Conservation (phyloP, 768 basidiomycete genomes). For the Pluteus cervinus region DNA sequence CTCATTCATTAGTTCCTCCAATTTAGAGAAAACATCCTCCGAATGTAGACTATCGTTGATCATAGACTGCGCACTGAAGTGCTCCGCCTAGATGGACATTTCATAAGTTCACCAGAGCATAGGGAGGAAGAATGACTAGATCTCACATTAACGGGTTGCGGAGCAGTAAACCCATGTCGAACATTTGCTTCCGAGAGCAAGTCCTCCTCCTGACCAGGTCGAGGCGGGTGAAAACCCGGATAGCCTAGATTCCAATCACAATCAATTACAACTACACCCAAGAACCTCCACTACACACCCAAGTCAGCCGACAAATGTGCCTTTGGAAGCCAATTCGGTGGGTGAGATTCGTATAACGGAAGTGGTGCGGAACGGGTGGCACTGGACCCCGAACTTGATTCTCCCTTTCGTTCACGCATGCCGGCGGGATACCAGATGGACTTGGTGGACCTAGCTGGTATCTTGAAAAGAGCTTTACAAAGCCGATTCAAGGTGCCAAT, state of each 20-base stretch:
- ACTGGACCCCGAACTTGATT: too few species aligned
- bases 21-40: conserved; percentile 44
- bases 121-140: background rate
- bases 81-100: conserved; percentile 50
- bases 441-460: too few species aligned
- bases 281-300: background rate
- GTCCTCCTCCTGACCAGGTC: conserved; percentile 72
- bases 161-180: conserved; percentile 56
- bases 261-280: too few species aligned
- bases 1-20: conserved; percentile 74
- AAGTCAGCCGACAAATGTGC: conserved; percentile 4
- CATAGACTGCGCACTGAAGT: conserved; percentile 51
- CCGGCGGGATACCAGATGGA: too few species aligned
- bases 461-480: too few species aligned
- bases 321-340: conserved; percentile 2
- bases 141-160: conserved; percentile 54
- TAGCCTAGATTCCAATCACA: conserved; percentile 43
- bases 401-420: conserved; percentile 33
- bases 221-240: conserved; percentile 71
- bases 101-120: background rate
- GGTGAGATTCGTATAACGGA: conserved; percentile 4
- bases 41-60: conserved; percentile 47
- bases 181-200: conserved; percentile 57
- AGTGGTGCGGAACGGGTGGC: conserved; percentile 5
- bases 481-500: too few species aligned